These are phyloP conservation scores for Calocybe gangraenosa DNA, from an alignment of 768 basidiomycete genomes.

Conservation along the genomic window DNA sequence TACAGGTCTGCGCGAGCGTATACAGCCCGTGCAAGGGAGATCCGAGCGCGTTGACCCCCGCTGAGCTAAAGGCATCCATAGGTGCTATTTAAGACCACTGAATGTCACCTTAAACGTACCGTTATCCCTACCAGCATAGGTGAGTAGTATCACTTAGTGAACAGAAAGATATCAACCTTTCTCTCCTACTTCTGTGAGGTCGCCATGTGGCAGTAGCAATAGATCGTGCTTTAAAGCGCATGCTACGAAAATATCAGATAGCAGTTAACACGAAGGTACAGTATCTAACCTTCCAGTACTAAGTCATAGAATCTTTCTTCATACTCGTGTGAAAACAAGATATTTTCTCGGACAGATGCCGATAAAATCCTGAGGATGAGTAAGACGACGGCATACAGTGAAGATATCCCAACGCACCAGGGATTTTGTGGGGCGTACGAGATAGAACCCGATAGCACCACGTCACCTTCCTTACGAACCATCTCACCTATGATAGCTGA, in stretches of 20 bases:
- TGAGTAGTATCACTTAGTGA: background rate
- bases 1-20: conserved; percentile 90
- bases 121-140: conserved; percentile 44
- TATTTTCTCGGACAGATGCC: conserved; percentile 84
- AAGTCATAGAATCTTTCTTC: conserved; percentile 81
- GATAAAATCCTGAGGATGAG: conserved; percentile 65
- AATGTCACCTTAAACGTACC: conserved; percentile 28
- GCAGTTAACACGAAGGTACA: background rate
- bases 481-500: conserved; percentile 88
- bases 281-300: conserved; percentile 61
- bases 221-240: conserved; percentile 86
- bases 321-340: conserved; percentile 85
- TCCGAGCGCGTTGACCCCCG: conserved; percentile 81
- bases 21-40: conserved; percentile 83
- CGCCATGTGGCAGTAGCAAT: conserved; percentile 73
- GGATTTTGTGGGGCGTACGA: conserved; percentile 87
- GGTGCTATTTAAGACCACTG: background rate
- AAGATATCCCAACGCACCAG: conserved; percentile 45
- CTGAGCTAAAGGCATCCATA: conserved; percentile 43
- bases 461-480: conserved; percentile 68
- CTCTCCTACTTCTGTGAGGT: conserved; percentile 82
- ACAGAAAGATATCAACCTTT: conserved; percentile 47
- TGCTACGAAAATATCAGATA: conserved; percentile 33
- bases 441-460: conserved; percentile 63
- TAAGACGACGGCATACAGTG: background rate